Evolutionary conservation across 2,329 filamentous ascomycete species (phyloP).

Genomic region (Parascedosporium putredinis): DNA sequence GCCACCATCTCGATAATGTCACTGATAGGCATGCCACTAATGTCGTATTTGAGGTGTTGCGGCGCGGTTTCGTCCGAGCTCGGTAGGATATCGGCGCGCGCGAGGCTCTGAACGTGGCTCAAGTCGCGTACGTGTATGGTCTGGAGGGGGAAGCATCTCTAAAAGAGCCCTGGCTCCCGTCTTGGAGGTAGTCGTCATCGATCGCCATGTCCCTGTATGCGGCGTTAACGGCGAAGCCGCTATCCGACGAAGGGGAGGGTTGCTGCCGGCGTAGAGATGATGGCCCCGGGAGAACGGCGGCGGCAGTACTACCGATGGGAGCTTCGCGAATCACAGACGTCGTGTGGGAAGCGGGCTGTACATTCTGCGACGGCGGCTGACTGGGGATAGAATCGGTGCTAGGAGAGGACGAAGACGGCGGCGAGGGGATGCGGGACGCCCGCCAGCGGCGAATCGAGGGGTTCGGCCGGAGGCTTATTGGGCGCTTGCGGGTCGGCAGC

Average conservation of each 20-base stretch:
- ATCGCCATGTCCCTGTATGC: conserved; percentile 10
- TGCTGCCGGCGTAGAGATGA: conserved; percentile 15
- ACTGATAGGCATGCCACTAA: conserved; percentile 92
- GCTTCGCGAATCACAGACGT: conserved; percentile 9
- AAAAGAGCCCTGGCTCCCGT: background rate
- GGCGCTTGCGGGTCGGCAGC: conserved; percentile 5
- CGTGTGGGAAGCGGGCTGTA: background rate
- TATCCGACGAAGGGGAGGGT: conserved; percentile 26
- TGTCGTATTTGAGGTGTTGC: conserved; percentile 68
- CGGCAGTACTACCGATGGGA: conserved; percentile 9
- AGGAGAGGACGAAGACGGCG: conserved; percentile 38
- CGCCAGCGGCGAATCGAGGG: conserved; percentile 23
- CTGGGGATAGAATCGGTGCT: conserved; percentile 3
- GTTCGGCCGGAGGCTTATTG: conserved; percentile 9
- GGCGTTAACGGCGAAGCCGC: conserved; percentile 15
- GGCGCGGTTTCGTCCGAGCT: conserved; percentile 39
- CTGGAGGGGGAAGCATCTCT: conserved; percentile 22
- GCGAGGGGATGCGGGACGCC: conserved; percentile 41
- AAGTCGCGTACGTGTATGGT: conserved; percentile 78
- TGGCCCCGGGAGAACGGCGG: conserved; percentile 1
- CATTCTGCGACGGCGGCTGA: conserved; percentile 5
- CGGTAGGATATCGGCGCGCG: conserved; percentile 62
- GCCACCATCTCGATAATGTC: conserved; percentile 99
- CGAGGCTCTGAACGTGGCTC: conserved; percentile 82
- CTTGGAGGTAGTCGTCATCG: conserved; percentile 15